Evolutionary conservation across 2,329 filamentous ascomycete species (phyloP).

Genomic region (Sporothrix globosa): DNA sequence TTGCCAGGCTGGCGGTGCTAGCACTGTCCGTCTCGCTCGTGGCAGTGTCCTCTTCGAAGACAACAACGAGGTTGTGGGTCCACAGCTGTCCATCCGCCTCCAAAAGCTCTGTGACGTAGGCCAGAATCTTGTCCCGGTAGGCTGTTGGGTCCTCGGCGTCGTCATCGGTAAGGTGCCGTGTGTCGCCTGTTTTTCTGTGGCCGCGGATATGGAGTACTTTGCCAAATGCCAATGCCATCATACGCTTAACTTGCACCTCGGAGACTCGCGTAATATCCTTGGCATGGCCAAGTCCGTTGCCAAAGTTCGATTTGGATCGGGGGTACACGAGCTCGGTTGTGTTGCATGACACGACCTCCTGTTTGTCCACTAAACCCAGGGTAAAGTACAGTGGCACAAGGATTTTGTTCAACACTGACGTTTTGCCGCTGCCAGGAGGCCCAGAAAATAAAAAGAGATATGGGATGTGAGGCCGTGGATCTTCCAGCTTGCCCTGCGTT

Average conservation of each 20-base stretch:
- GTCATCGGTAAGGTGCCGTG: background rate
- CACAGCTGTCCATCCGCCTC: background rate
- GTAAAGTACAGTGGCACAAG: background rate
- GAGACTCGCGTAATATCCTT: background rate
- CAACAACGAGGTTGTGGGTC: constrained; percentile 9
- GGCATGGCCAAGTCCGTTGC: background rate
- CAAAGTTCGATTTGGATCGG: background rate
- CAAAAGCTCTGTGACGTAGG: background rate
- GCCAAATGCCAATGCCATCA: background rate
- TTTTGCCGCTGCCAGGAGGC: background rate
- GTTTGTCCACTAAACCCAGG: constrained; percentile 6
- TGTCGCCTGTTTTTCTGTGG: background rate
- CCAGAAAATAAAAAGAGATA: constrained; percentile 7
- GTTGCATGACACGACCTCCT: background rate
- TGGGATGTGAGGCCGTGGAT: background rate
- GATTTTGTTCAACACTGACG: background rate
- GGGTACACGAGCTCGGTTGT: background rate
- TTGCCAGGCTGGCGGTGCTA: background rate
- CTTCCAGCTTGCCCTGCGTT: background rate
- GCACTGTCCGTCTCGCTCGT: background rate
- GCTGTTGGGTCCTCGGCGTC: background rate
- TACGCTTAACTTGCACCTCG: background rate
- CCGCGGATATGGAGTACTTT: constrained; percentile 15
- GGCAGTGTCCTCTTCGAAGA: background rate
- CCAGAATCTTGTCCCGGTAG: background rate